A percentile compares a stretch with the other conserved stretches of the same genome.
phyloP scores from a whole-genome alignment of 2,329 filamentous ascomycete species.

The Penicillium glabrum region DNA sequence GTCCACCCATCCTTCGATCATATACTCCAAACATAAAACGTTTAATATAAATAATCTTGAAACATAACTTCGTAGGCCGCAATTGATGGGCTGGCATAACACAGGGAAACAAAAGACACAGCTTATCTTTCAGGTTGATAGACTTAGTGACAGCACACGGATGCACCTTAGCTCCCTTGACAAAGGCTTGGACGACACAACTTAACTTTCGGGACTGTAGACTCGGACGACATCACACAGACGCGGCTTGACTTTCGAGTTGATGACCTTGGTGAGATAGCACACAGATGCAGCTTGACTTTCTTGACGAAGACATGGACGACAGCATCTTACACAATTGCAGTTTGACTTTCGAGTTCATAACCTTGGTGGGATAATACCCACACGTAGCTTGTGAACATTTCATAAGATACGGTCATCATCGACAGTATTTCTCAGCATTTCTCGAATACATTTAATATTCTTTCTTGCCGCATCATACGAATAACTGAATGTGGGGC shows the following conservation, averaged over 20 bases:
- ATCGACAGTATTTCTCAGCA: background rate
- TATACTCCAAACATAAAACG: background rate
- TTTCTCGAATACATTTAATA: background rate
- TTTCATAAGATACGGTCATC: too few relatives aligned
- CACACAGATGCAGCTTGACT: background rate
- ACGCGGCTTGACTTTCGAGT: background rate
- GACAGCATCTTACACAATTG: background rate
- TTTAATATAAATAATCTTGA: background rate
- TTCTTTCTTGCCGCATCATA: constrained; percentile 22
- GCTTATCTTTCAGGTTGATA: too few relatives aligned
- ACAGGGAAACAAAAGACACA: too few relatives aligned
- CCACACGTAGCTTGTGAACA: too few relatives aligned
- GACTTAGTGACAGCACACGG: background rate
- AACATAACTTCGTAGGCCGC: background rate
- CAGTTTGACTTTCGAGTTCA: too few relatives aligned
- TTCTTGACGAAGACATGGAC: background rate
- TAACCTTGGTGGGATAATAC: too few relatives aligned
- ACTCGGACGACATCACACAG: background rate
- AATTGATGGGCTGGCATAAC: background rate
- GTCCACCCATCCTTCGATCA: background rate
- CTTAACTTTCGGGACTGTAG: too few relatives aligned
- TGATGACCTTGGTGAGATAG: background rate
- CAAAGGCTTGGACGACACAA: background rate
- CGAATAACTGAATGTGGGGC: constrained; percentile 57
- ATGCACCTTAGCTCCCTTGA: background rate